Percentiles rank a stretch among this genome's conserved stretches.
Conservation (phyloP, 2,329 filamentous ascomycete species). For the Keithomyces neogunnii region DNA sequence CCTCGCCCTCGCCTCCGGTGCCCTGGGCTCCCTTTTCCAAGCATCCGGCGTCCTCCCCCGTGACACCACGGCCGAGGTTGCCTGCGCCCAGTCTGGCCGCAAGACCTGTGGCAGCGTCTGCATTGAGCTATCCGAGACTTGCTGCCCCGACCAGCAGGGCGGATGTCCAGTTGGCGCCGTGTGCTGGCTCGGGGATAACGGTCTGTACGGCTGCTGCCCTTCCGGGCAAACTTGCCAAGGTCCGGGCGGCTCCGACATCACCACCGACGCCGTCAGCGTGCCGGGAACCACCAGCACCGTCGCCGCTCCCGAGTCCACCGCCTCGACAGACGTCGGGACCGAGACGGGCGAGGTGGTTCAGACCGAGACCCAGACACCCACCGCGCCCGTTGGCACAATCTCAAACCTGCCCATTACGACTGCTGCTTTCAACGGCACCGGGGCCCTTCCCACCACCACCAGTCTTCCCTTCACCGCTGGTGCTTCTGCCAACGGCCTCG, state of each 20-base stretch:
- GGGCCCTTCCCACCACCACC: neutral
- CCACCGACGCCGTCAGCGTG: constrained; percentile 5
- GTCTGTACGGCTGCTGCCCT: constrained; percentile 21
- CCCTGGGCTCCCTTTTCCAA: neutral
- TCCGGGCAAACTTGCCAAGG: constrained; percentile 15
- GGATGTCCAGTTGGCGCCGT: constrained; percentile 16
- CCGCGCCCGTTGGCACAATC: neutral
- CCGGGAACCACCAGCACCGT: constrained; percentile 7
- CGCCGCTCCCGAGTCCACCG: neutral
- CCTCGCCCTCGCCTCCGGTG: neutral
- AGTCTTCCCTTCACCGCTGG: constrained; percentile 9
- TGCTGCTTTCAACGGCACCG: neutral
- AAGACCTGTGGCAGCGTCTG: constrained; percentile 22
- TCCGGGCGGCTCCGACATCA: constrained; percentile 16
- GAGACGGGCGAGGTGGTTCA: neutral
- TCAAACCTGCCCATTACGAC: neutral
- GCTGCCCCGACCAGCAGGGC: constrained; percentile 19
- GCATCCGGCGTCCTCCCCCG: neutral
- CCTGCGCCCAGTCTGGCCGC: constrained; percentile 14
- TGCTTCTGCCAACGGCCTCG: constrained; percentile 7
- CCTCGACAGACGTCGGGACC: neutral
- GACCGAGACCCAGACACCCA: neutral
- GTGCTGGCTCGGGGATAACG: constrained; percentile 18
- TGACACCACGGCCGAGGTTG: constrained; percentile 7
- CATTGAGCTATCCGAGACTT: constrained; percentile 18